A percentile compares a stretch with the other conserved stretches of the same genome.
These are phyloP conservation scores for Colletotrichum karsti DNA, from an alignment of 2,329 filamentous ascomycete species.

Conservation along the genomic window DNA sequence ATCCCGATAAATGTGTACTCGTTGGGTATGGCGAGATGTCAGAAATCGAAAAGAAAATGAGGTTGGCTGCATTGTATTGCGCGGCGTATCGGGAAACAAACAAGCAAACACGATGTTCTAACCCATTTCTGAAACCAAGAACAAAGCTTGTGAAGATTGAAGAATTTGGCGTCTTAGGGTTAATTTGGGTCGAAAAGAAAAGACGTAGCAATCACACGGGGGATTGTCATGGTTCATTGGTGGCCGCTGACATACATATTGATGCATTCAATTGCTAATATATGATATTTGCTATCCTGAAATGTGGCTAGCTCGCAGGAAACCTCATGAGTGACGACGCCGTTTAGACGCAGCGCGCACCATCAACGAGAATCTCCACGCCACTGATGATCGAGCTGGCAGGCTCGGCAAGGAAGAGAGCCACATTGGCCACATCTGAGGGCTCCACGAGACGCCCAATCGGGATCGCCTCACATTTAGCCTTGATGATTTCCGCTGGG, in stretches of 20 bases:
- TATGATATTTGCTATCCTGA: neutral
- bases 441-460: neutral
- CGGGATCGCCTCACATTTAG: neutral
- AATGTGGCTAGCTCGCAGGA: neutral
- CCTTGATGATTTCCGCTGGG: neutral
- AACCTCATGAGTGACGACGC: neutral
- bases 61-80: too few species aligned
- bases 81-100: accelerated
- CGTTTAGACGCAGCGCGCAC: neutral
- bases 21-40: too few species aligned
- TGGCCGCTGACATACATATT: too few species aligned
- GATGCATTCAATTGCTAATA: neutral
- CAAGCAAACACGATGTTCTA: neutral
- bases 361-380: neutral
- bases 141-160: accelerated
- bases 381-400: neutral
- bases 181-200: neutral
- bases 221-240: accelerated
- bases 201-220: neutral
- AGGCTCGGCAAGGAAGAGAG: neutral
- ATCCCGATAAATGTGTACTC: too few species aligned
- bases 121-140: accelerated
- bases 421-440: neutral
- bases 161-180: accelerated
- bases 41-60: too few species aligned